Evolutionary conservation across 2,329 filamentous ascomycete genomes (phyloP).

Genomic region (Didymella arachidicola): DNA sequence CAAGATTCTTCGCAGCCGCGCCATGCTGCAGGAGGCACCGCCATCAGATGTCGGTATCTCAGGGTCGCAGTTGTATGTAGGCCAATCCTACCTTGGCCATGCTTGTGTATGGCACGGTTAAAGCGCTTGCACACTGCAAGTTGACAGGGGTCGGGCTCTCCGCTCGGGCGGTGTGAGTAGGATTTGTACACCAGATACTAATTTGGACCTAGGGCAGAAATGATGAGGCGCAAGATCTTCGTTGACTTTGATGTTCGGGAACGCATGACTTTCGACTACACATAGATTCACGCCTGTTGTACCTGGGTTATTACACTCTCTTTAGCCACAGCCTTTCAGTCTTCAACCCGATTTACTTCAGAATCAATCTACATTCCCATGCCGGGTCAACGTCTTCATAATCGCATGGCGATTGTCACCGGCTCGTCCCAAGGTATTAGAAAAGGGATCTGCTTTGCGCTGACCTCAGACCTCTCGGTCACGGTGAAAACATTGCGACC

Average conservation of each 20-base stretch:
- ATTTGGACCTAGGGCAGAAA: neutral
- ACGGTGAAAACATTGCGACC: conserved; percentile 18
- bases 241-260: neutral
- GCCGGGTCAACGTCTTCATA: conserved; percentile 16
- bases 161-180: neutral
- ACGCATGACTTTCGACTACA: neutral
- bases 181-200: neutral
- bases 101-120: neutral
- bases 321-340: neutral
- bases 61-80: neutral
- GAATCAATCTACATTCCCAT: conserved; percentile 1
- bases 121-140: neutral
- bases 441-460: conserved; percentile 30
- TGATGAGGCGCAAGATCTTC: neutral
- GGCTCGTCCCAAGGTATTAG: conserved; percentile 41
- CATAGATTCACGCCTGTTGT: neutral
- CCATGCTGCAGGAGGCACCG: neutral
- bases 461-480: conserved; percentile 14
- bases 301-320: no score
- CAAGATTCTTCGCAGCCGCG: neutral
- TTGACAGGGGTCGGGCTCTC: neutral
- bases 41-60: neutral
- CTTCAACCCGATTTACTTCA: neutral
- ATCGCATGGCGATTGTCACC: conserved; percentile 39
- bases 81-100: neutral